These are phyloP conservation scores for Leishmania gerbilli DNA, from an alignment of 208 protist genomes.

Conservation along the genomic window DNA sequence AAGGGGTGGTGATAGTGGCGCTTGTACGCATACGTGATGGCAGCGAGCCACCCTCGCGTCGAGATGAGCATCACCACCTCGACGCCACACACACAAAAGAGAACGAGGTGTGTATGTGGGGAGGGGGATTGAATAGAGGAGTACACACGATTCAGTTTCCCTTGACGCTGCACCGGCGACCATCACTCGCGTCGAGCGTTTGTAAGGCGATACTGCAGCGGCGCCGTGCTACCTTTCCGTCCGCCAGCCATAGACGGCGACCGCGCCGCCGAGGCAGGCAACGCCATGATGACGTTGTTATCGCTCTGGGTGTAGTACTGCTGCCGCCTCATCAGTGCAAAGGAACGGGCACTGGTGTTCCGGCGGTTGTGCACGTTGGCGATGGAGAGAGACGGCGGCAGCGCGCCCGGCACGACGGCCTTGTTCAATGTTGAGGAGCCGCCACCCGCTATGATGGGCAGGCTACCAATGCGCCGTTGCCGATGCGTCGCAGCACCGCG, in stretches of 20 bases:
- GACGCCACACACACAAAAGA: not conserved
- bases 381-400: conserved; percentile 59
- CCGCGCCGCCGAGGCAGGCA: conserved; percentile 2
- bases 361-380: conserved; percentile 43
- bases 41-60: not conserved
- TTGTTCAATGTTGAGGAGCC: conserved; percentile 29
- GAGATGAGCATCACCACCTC: not conserved
- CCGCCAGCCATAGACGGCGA: not conserved
- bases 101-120: not conserved
- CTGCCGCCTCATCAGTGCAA: conserved; percentile 77
- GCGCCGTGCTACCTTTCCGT: not conserved
- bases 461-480: not conserved
- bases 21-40: not conserved
- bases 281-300: conserved; percentile 60
- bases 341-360: conserved; percentile 53
- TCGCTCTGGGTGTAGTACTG: conserved; percentile 91
- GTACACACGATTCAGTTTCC: not conserved
- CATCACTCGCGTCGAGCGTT: not conserved
- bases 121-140: not conserved
- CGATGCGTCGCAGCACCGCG: not conserved
- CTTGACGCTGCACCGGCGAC: not conserved
- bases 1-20: not conserved
- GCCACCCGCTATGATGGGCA: not conserved
- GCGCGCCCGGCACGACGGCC: conserved; percentile 38
- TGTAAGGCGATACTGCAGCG: not conserved